These are phyloP conservation scores for Jasminum sambac DNA, from an alignment of 257 asterid species.

Conservation along the genomic window DNA sequence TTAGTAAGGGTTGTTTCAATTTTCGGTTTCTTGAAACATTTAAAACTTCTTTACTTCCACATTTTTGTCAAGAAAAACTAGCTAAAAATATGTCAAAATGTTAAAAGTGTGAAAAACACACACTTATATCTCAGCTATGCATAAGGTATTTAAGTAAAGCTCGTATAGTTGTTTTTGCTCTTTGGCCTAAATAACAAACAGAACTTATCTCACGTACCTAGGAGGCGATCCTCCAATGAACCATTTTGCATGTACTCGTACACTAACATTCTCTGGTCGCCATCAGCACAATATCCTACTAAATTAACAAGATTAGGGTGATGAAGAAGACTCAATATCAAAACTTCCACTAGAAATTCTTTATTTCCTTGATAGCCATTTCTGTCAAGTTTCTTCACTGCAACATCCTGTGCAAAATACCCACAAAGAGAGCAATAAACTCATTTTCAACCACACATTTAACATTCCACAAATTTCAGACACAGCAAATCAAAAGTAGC, in stretches of 20 bases:
- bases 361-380: slow-evolving; percentile 65
- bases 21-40: too few relatives aligned
- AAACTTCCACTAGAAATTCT: slow-evolving; percentile 60
- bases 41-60: too few relatives aligned
- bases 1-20: too few relatives aligned
- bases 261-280: slow-evolving; percentile 51
- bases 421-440: background rate
- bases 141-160: too few relatives aligned
- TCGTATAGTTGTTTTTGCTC: too few relatives aligned
- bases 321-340: slow-evolving; percentile 53
- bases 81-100: too few relatives aligned
- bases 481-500: too few relatives aligned
- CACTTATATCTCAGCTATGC: too few relatives aligned
- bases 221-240: slow-evolving; percentile 61
- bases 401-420: slow-evolving; percentile 43
- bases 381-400: slow-evolving; percentile 58
- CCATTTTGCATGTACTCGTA: slow-evolving; percentile 58
- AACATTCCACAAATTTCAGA: too few relatives aligned
- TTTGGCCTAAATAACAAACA: background rate
- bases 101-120: too few relatives aligned
- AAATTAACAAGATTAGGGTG: slow-evolving; percentile 58
- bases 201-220: slow-evolving; percentile 30
- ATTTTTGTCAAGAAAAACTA: too few relatives aligned
- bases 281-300: slow-evolving; percentile 65
- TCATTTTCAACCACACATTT: too few relatives aligned